Percentiles rank a stretch among this genome's conserved stretches.
These are phyloP conservation scores for Ogataea pini DNA, from an alignment of 805 yeast species.

Conservation along the genomic window DNA sequence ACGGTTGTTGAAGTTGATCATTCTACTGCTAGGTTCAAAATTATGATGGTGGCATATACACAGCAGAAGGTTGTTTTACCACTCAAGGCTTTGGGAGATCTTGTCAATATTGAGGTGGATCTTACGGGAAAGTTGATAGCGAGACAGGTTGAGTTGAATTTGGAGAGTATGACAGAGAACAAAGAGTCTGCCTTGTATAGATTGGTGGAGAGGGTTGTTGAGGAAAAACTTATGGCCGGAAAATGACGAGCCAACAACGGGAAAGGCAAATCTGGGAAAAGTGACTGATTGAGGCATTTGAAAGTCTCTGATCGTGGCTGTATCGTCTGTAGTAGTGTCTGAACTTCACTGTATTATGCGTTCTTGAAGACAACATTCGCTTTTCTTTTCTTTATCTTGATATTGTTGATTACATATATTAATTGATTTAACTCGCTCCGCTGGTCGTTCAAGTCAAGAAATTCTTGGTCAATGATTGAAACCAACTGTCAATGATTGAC, in stretches of 20 bases:
- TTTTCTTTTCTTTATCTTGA: no score
- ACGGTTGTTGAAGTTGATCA: slow-evolving; percentile 83
- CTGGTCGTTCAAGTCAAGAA: no score
- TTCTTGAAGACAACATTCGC: no score
- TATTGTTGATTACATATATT: no score
- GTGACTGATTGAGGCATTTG: no score
- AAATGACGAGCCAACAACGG: neutral
- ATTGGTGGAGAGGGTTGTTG: slow-evolving; percentile 50
- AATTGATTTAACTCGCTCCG: no score
- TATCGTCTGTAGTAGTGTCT: no score
- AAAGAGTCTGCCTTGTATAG: slow-evolving; percentile 50
- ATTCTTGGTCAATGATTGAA: no score
- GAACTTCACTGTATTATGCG: no score
- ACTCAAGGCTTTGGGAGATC: slow-evolving; percentile 56
- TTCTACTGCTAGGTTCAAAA: slow-evolving; percentile 57
- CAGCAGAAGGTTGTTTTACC: slow-evolving; percentile 81
- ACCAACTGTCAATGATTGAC: no score
- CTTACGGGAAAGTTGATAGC: slow-evolving; percentile 89
- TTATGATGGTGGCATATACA: slow-evolving; percentile 91
- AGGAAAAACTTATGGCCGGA: slow-evolving; percentile 41
- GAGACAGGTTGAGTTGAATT: slow-evolving; percentile 68
- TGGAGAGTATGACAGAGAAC: slow-evolving; percentile 54
- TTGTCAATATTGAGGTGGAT: slow-evolving; percentile 92
- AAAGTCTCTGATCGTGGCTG: no score
- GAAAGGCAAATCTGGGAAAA: no score